These are phyloP conservation scores for Tephrocybe sp. DNA, from an alignment of 768 basidiomycete genomes.

Conservation along the genomic window DNA sequence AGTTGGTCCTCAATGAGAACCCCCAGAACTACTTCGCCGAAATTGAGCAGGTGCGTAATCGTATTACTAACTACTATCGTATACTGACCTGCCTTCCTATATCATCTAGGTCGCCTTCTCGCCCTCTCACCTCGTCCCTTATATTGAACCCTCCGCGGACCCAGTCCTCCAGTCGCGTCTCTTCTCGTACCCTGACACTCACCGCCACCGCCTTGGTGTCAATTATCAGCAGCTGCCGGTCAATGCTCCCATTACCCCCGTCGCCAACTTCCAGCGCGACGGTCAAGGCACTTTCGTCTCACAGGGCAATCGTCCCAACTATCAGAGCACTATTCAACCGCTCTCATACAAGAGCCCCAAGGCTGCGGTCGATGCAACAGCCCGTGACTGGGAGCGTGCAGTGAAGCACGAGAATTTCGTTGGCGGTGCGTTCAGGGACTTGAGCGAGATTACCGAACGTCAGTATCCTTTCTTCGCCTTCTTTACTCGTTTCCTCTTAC, in stretches of 20 bases:
- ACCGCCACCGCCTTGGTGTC: conserved; percentile 76
- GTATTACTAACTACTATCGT: background rate
- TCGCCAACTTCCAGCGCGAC: conserved; percentile 93
- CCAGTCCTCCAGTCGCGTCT: conserved; percentile 93
- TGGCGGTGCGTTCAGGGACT: conserved; percentile 63
- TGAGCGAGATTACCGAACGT: conserved; percentile 81
- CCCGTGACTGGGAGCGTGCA: conserved; percentile 36
- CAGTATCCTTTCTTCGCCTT: conserved; percentile 25
- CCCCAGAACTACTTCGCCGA: conserved; percentile 90
- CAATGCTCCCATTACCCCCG: conserved; percentile 71
- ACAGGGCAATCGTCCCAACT: conserved; percentile 86
- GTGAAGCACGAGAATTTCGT: conserved; percentile 73
- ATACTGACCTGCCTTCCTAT: background rate
- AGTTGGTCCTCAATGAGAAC: conserved; percentile 77
- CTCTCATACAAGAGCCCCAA: conserved; percentile 57
- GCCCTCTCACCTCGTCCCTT: conserved; percentile 84
- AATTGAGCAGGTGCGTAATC: conserved; percentile 75
- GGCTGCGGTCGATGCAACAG: conserved; percentile 40
- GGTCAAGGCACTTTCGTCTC: conserved; percentile 66
- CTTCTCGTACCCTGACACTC: conserved; percentile 92
- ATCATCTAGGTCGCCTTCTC: conserved; percentile 69
- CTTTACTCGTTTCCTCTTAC: background rate
- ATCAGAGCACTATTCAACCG: conserved; percentile 74
- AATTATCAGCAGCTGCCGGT: conserved; percentile 89
- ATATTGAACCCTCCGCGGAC: conserved; percentile 87